A percentile compares a stretch with the other conserved stretches of the same genome.
phyloP scores from a whole-genome alignment of 1,284 basidiomycete genomes.

The Heterobasidion occidentale region DNA sequence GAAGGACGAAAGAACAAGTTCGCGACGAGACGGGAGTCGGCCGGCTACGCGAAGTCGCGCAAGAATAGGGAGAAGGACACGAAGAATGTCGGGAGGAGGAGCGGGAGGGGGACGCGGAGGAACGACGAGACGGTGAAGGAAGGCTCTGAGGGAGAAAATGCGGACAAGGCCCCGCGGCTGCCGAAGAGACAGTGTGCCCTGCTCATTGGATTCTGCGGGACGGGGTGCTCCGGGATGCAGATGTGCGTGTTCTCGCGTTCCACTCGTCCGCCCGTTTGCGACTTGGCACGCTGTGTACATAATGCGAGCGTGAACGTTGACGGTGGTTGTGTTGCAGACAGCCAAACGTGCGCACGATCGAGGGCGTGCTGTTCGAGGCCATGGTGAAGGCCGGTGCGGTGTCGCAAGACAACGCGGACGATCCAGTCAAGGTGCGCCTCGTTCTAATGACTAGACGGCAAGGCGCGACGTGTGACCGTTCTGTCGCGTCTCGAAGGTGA shows the following conservation, averaged over 20 bases:
- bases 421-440: slow-evolving; percentile 73
- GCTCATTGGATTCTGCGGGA: slow-evolving; percentile 73
- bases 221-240: slow-evolving; percentile 91
- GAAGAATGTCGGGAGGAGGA: slow-evolving; percentile 16
- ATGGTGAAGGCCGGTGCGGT: slow-evolving; percentile 88
- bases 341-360: slow-evolving; percentile 75
- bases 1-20: slow-evolving; percentile 2
- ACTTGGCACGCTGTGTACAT: not conserved
- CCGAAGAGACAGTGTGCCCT: slow-evolving; percentile 72
- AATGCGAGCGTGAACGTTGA: not conserved
- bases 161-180: slow-evolving; percentile 37
- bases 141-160: not conserved
- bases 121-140: not conserved
- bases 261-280: not conserved
- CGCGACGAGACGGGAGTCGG: slow-evolving; percentile 7
- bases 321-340: slow-evolving; percentile 29
- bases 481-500: slow-evolving; percentile 45
- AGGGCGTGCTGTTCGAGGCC: slow-evolving; percentile 85
- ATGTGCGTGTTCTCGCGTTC: slow-evolving; percentile 52
- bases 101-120: slow-evolving; percentile 20
- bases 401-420: slow-evolving; percentile 86
- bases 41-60: slow-evolving; percentile 14
- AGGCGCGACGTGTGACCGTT: not conserved
- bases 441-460: not conserved
- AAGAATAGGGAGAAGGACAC: slow-evolving; percentile 23